Percentiles rank a stretch among this genome's conserved stretches.
phyloP scores from a whole-genome alignment of 192 early-diverging fungal species.

The Blastocladiella britannica region DNA sequence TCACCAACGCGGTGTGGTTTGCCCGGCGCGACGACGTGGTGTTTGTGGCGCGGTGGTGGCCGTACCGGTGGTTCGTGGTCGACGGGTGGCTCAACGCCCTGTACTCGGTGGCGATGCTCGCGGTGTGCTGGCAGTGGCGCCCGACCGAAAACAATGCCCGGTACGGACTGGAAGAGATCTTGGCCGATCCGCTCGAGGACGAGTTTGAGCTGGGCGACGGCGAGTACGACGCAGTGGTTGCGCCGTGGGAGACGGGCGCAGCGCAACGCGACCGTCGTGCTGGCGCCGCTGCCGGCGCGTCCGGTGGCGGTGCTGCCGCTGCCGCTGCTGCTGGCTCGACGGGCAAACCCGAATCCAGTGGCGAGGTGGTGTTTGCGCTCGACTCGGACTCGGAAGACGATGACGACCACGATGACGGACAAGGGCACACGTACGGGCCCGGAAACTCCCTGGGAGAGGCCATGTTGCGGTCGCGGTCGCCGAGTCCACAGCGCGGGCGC shows the following conservation, averaged over 20 bases:
- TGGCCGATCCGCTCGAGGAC: constrained; percentile 18
- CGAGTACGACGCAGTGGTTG: too few species aligned
- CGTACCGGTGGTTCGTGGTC: constrained; percentile 71
- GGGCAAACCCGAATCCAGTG: too few species aligned
- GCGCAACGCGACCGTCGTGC: too few species aligned
- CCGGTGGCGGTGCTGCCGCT: too few species aligned
- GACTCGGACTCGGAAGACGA: not conserved
- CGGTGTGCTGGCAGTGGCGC: constrained; percentile 74
- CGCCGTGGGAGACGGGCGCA: too few species aligned
- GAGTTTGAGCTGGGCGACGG: not conserved
- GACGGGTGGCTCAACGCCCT: constrained; percentile 84
- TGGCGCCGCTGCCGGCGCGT: too few species aligned
- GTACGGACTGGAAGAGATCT: constrained; percentile 70
- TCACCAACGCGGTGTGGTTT: constrained; percentile 62
- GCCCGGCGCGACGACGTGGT: constrained; percentile 31
- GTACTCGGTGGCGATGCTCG: constrained; percentile 55
- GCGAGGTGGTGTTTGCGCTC: not conserved
- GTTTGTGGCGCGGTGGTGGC: constrained; percentile 61
- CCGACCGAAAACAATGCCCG: constrained; percentile 80
- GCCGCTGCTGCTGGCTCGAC: not conserved
- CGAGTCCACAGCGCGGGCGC: too few species aligned
- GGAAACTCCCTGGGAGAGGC: too few species aligned
- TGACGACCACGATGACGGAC: not conserved
- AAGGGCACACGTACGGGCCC: too few species aligned
- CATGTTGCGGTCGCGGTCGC: too few species aligned